phyloP scores from a whole-genome alignment of 306 rosid genomes.

The Hippophae tibetana region DNA sequence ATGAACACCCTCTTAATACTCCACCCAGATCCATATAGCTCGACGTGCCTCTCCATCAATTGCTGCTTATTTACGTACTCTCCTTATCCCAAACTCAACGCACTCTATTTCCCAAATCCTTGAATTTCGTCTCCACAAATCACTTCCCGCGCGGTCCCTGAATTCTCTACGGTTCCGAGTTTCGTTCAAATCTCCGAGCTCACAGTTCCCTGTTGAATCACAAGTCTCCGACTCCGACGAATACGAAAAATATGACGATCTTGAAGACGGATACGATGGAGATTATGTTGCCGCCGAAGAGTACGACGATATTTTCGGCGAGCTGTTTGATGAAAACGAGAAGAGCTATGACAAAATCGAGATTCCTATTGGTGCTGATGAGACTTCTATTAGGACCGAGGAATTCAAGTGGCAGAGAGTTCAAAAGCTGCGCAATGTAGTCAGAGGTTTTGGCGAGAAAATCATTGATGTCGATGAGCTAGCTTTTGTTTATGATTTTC shows the following conservation, averaged over 20 bases:
- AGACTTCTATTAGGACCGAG: constrained; percentile 21
- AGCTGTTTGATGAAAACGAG: constrained; percentile 30
- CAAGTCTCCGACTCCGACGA: constrained; percentile 39
- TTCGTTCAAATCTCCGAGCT: constrained; percentile 36
- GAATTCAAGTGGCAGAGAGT: constrained; percentile 87
- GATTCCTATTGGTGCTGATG: constrained; percentile 8
- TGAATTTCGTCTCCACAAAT: constrained; percentile 25
- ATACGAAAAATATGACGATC: constrained; percentile 26
- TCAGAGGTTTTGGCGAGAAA: constrained; percentile 61
- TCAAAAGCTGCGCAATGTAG: constrained; percentile 61
- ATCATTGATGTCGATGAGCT: constrained; percentile 70
- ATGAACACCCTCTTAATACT: constrained; percentile 30
- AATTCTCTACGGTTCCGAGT: constrained; percentile 24
- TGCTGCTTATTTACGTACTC: not conserved
- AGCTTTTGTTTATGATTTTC: constrained; percentile 66
- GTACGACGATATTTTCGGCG: constrained; percentile 47
- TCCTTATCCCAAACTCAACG: constrained; percentile 3
- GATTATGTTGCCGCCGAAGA: constrained; percentile 71
- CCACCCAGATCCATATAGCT: constrained; percentile 18
- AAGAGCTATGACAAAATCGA: constrained; percentile 47
- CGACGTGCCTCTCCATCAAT: constrained; percentile 10
- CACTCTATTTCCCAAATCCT: constrained; percentile 21
- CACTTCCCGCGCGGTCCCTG: constrained; percentile 11
- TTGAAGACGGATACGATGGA: constrained; percentile 28
- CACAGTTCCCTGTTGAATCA: constrained; percentile 28